Evolutionary conservation across 495 filamentous ascomycete species (phyloP).

Genomic region (Penicillium fimorum): DNA sequence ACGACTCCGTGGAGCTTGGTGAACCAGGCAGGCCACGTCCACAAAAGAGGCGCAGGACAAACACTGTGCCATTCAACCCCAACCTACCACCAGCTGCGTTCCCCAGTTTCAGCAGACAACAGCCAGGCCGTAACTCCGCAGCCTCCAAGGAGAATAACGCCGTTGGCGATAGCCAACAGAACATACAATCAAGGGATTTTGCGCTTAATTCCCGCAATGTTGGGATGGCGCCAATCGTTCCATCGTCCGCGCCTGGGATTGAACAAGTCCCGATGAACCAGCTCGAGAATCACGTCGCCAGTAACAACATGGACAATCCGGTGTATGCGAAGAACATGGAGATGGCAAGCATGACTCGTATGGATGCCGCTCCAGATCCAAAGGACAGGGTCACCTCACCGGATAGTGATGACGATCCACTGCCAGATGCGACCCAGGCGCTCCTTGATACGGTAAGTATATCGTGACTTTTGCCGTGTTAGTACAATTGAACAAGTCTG

Average conservation of each 20-base stretch:
- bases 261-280: conserved; percentile 17
- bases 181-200: not conserved
- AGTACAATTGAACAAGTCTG: not conserved
- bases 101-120: conserved; percentile 35
- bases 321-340: conserved; percentile 39
- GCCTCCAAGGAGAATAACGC: not conserved
- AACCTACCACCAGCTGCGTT: conserved; percentile 44
- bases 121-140: not conserved
- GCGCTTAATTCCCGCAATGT: not conserved
- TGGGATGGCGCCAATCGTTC: not conserved
- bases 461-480: not conserved
- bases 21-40: not conserved
- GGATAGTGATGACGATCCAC: conserved; percentile 24
- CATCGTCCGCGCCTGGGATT: not conserved
- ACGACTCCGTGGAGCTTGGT: not conserved
- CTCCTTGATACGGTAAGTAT: conserved; percentile 18
- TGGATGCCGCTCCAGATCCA: conserved; percentile 1
- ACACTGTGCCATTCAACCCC: conserved; percentile 38
- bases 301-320: conserved; percentile 38
- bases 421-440: conserved; percentile 6
- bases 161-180: not conserved
- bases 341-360: conserved; percentile 18
- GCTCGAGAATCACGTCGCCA: conserved; percentile 31
- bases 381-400: conserved; percentile 19
- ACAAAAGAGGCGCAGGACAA: not conserved